A percentile compares a stretch with the other conserved stretches of the same genome.
phyloP scores from a whole-genome alignment of 352 stramenopile species.

The Elongisporangium undulatum region DNA sequence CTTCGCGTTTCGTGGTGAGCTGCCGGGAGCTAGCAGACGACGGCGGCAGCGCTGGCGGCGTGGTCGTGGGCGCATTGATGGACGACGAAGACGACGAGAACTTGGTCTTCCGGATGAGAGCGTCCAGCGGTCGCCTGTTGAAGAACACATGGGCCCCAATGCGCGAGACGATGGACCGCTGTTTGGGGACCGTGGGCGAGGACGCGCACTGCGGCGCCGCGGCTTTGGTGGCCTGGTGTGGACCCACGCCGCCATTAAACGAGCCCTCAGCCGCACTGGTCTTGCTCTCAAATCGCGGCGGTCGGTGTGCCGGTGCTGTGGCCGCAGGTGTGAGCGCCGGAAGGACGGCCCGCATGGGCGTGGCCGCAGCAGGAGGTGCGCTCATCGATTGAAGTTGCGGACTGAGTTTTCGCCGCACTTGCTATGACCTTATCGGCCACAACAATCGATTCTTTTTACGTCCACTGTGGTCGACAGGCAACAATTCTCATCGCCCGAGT shows the following conservation, averaged over 20 bases:
- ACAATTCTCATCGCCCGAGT: background rate
- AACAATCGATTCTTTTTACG: background rate
- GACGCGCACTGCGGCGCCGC: background rate
- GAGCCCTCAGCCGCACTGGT: background rate
- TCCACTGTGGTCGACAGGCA: background rate
- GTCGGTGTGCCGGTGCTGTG: background rate
- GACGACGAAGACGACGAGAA: constrained; percentile 8
- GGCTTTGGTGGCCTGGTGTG: background rate
- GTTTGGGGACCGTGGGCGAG: constrained; percentile 7
- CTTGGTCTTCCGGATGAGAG: constrained; percentile 31
- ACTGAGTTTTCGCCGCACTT: background rate
- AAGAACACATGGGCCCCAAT: constrained; percentile 38
- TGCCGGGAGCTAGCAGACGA: background rate
- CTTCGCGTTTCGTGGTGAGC: background rate
- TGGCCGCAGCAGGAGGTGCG: background rate
- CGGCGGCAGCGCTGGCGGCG: background rate
- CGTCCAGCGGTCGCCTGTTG: constrained; percentile 36
- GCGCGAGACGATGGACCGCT: constrained; percentile 18
- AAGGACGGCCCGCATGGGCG: background rate
- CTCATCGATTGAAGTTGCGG: background rate
- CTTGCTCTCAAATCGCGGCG: background rate
- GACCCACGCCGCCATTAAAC: background rate
- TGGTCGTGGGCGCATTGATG: background rate
- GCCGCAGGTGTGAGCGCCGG: background rate
- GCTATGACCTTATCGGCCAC: background rate